phyloP scores from a whole-genome alignment of 108 stramenopile species.

The Epithemia pelagica region DNA sequence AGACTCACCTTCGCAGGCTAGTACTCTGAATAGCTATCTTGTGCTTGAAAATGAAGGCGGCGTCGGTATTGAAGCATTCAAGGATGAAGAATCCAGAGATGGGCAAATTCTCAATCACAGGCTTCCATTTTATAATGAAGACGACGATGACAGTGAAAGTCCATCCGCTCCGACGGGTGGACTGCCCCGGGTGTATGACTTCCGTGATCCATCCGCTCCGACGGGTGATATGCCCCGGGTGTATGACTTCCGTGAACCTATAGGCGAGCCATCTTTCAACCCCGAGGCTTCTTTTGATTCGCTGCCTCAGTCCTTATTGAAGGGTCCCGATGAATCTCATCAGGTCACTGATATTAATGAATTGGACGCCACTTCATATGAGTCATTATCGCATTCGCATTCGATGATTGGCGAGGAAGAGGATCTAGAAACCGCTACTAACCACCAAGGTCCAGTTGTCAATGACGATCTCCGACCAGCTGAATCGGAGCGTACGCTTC shows the following conservation, averaged over 20 bases:
- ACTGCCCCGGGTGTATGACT: not conserved
- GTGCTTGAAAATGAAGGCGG: not conserved
- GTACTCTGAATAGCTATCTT: not conserved
- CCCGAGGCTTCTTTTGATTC: not conserved
- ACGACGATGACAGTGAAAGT: not conserved
- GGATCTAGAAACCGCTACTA: not conserved
- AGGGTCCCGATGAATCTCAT: not conserved
- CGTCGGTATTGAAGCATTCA: not conserved
- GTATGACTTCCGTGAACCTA: not conserved
- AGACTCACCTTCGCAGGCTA: not conserved
- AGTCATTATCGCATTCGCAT: not conserved
- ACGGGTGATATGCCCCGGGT: not conserved
- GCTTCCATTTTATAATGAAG: not conserved
- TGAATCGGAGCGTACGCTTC: not conserved
- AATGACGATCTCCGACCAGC: no score
- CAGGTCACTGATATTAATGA: not conserved
- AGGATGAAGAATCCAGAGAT: not conserved
- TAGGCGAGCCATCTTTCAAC: not conserved
- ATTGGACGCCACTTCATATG: not conserved
- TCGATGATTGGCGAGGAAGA: not conserved
- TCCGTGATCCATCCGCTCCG: not conserved
- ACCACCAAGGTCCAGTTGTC: not conserved
- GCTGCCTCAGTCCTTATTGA: not conserved
- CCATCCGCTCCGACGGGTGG: not conserved
- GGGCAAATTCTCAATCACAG: no score